These are phyloP conservation scores for Arbutus unedo DNA, from an alignment of 148 eudicot species.

Conservation along the genomic window DNA sequence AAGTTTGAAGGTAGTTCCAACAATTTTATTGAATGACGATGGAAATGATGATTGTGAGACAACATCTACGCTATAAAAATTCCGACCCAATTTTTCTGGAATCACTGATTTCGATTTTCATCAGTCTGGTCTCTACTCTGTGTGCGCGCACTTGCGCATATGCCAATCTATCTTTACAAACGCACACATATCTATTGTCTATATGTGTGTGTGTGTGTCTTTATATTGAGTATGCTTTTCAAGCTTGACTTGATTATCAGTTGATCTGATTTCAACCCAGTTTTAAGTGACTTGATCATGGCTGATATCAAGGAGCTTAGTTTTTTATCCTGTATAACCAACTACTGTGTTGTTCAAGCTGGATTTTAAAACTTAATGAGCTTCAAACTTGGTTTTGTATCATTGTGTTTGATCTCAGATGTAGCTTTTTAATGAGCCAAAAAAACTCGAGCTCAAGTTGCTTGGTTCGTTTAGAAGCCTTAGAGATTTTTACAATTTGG, in stretches of 20 bases:
- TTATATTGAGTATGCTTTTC: not conserved
- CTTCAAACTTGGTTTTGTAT: not conserved
- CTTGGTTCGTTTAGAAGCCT: not conserved
- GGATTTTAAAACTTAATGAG: not conserved
- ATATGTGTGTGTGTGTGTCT: no score
- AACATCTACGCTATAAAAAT: not conserved
- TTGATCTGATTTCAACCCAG: not conserved
- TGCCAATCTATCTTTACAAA: not conserved
- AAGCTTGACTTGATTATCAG: not conserved
- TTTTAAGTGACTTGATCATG: not conserved
- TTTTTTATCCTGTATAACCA: not conserved
- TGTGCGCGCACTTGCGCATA: not conserved
- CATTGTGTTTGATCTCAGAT: not conserved
- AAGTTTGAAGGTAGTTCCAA: not conserved
- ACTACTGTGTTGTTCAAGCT: not conserved
- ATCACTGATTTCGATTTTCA: not conserved
- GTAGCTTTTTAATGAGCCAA: not conserved
- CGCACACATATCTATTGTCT: not conserved
- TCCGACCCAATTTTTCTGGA: constrained; percentile 3
- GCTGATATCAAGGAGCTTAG: not conserved
- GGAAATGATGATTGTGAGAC: not conserved
- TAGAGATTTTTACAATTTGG: not conserved
- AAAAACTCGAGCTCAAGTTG: not conserved
- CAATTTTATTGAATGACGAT: no score
- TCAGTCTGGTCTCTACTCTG: constrained; percentile 20